Base-by-base conservation (phyloP, 176 grass and related monocot species). In the Avena atlantica region DNA sequence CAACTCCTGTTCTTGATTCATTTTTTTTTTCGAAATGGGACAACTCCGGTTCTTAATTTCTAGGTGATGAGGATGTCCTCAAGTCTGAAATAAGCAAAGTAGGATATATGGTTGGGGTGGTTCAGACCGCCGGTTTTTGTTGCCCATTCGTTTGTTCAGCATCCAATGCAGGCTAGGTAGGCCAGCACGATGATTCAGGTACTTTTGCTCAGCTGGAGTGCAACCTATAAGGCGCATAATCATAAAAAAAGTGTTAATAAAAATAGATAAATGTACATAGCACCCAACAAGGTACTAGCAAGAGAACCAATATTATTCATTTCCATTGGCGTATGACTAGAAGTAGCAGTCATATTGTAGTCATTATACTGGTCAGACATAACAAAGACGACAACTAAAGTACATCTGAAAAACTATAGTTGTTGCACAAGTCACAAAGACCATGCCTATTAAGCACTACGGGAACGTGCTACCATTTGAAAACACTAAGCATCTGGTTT, bases 41-140 rank as follows among this genome's bases (percentile, higher is more conserved):
- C 36, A 37, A 37, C 36, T 37, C 36, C 36, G 3, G 36, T 37
- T 37, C 0, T 5, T 37, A 37, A 37, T 37, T 37, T 37, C 36
- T 37, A 0, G 36, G 36, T 37, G 83, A 94, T 64, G 88, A 91
- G 31, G 92, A 84, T 83, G 92, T 93, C 81, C 86, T 88, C 12
- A 53, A 91, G 76, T 78, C 67, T 87, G 60, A 89, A 66, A n/a
- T 90, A 84, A 69, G 69, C 70, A 88, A 89, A 82, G 21, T 24
- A 62, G 24, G 85, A 68, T 14, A 76, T 25, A 25, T 25, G 25
- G 45, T 34, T 65, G 72, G 55, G 81, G 80, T 37, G 83, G 88
- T 83, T 89, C 91, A 70, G 89, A 69, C 89, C 86, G 89, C 90
- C 90, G 86, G 23, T 68, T 87, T 68, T 93, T 90, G 56, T 74